Base-by-base conservation (phyloP, 306 rosid genomes). In the Lathyrus tuberosus region DNA sequence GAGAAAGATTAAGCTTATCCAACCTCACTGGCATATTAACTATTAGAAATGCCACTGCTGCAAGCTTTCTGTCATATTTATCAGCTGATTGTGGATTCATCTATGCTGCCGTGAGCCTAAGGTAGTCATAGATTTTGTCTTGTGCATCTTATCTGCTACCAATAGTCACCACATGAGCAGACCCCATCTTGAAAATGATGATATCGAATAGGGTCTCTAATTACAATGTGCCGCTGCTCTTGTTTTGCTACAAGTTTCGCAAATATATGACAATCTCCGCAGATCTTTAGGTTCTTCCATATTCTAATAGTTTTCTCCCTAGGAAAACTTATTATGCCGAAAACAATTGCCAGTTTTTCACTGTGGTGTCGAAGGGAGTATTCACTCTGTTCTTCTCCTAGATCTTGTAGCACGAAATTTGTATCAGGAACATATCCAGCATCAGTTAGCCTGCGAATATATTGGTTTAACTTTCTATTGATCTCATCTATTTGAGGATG, bases 111-210 rank as follows among this genome's bases (percentile, higher is more conserved):
- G 24, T 68, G 80, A 47, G 6, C 43, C 35, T 63, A 24, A 17
- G 76, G 49, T 7, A 46, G 35, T 42, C 31, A 18, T 10, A 17
- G 37, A 44, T 44, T 72, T 10, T 64, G 17, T 56, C 77, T 17
- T 5, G 44, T 46, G 72, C 68, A 46, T 57, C 61, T 73, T 22
- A 49, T 63, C 44, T 58, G 65, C 79, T 84, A 89, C 96, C 93
- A 92, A 78, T 87, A 92, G 75, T 92, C 98, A 72, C 91, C 88
- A 69, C 96, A 92, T 16, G 96, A 92, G 84, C 98, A 92, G 24
- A 60, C 69, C 16, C 93, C 96, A 67, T 82, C 83, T 77, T 17
- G 88, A 78, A 92, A 88, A 80, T 90, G 98, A 83, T 92, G 98
- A 79, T 89, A 92, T 10, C 98, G 84, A 38, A 92, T 78, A 20